These are phyloP conservation scores for Lasiosphaeria hispida DNA, from an alignment of 495 filamentous ascomycete species.

Conservation along the genomic window DNA sequence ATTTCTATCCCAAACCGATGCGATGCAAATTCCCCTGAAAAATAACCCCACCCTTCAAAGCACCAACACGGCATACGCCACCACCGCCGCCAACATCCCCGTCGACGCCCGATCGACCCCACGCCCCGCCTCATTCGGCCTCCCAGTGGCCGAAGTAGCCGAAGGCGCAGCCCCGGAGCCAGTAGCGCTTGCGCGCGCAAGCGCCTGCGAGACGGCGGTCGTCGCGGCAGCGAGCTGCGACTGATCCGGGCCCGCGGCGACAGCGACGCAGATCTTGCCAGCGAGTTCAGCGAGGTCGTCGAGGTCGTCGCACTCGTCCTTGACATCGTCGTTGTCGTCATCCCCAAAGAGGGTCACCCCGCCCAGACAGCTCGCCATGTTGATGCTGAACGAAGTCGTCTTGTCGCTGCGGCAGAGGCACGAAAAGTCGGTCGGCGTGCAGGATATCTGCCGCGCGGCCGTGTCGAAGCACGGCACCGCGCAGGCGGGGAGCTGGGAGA, in stretches of 20 bases:
- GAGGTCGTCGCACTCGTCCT: background rate
- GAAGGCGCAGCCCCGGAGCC: background rate
- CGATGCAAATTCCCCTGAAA: background rate
- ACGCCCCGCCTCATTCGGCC: background rate
- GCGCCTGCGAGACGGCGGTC: conserved; percentile 5
- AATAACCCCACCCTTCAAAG: conserved; percentile 2
- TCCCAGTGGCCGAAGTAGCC: background rate
- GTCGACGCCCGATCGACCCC: background rate
- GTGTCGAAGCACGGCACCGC: conserved; percentile 13
- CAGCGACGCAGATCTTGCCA: conserved; percentile 11
- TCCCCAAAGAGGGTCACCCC: background rate
- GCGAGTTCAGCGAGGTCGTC: conserved; percentile 6
- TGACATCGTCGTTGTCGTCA: background rate
- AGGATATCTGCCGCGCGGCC: background rate
- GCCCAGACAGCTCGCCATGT: conserved; percentile 5
- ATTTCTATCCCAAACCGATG: background rate
- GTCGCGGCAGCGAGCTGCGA: conserved; percentile 7
- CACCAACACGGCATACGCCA: conserved; percentile 9
- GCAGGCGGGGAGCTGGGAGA: conserved; percentile 16
- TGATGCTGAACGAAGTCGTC: background rate
- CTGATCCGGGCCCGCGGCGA: background rate
- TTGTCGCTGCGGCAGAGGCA: conserved; percentile 11
- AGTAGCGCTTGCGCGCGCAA: conserved; percentile 2
- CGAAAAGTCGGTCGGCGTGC: conserved; percentile 7
- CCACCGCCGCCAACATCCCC: conserved; percentile 16